Evolutionary conservation across 202 grass and related monocot genomes (phyloP).

Genomic region (Zizania palustris): DNA sequence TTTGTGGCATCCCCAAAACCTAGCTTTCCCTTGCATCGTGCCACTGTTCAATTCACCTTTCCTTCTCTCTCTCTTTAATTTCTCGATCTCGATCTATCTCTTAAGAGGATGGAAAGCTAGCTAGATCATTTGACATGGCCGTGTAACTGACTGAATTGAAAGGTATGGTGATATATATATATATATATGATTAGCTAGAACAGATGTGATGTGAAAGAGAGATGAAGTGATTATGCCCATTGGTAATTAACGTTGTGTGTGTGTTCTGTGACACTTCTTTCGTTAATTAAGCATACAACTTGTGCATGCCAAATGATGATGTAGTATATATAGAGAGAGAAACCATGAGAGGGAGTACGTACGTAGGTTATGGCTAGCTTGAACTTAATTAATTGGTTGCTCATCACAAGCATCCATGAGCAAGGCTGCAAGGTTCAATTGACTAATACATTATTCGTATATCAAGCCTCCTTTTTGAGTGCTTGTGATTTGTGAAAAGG

Average conservation of each 20-base stretch:
- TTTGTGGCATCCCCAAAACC: constrained; percentile 23
- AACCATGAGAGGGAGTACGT: too few relatives aligned
- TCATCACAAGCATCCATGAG: too few relatives aligned
- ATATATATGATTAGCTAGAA: background rate
- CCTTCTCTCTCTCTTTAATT: background rate
- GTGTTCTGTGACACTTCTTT: too few relatives aligned
- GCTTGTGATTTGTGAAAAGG: too few relatives aligned
- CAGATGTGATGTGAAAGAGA: constrained; percentile 7
- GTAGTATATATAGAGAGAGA: background rate
- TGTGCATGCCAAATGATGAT: background rate
- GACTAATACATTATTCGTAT: too few relatives aligned
- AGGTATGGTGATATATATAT: background rate
- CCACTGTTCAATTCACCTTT: constrained; percentile 8
- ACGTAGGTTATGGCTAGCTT: too few relatives aligned
- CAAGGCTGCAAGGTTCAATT: too few relatives aligned
- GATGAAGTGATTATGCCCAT: background rate
- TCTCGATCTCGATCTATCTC: too few relatives aligned
- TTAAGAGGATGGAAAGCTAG: background rate
- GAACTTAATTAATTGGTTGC: too few relatives aligned
- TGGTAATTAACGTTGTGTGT: too few relatives aligned
- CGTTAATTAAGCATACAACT: too few relatives aligned
- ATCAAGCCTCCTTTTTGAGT: too few relatives aligned
- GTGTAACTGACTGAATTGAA: background rate
- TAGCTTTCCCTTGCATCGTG: constrained; percentile 30
- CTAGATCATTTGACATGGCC: background rate